Conservation (phyloP, 495 filamentous ascomycete species). For the Xeromyces bisporus region DNA sequence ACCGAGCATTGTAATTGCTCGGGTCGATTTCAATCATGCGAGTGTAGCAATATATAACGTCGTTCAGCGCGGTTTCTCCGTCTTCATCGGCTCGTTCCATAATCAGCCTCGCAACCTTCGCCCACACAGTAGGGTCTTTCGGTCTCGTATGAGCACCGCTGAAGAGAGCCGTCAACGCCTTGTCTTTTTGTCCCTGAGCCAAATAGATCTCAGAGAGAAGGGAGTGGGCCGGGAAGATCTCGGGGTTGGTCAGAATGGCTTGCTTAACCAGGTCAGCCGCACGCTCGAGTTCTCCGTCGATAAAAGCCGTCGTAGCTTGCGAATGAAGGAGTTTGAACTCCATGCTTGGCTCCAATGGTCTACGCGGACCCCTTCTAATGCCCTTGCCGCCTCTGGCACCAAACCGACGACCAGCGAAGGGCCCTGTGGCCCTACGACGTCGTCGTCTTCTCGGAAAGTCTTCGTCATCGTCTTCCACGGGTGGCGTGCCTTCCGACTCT, state of each 20-base stretch:
- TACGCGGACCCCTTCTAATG: slow-evolving; percentile 47
- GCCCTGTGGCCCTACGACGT: slow-evolving; percentile 21
- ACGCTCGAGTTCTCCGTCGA: slow-evolving; percentile 44
- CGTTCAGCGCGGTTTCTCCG: slow-evolving; percentile 31
- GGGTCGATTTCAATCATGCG: slow-evolving; percentile 46
- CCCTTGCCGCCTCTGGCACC: slow-evolving; percentile 33
- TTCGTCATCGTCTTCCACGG: slow-evolving; percentile 14
- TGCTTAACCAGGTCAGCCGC: slow-evolving; percentile 45
- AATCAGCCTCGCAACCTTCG: slow-evolving; percentile 46
- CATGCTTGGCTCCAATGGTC: slow-evolving; percentile 50
- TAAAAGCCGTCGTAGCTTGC: slow-evolving; percentile 53
- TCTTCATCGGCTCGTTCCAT: slow-evolving; percentile 42
- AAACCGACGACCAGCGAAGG: slow-evolving; percentile 25
- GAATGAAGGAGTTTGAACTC: slow-evolving; percentile 58
- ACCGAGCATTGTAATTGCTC: slow-evolving; percentile 39
- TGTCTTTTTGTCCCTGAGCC: slow-evolving; percentile 47
- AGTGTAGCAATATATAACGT: slow-evolving; percentile 52
- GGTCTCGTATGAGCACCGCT: slow-evolving; percentile 57
- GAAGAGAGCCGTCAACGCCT: slow-evolving; percentile 49
- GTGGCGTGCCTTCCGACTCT: slow-evolving; percentile 4
- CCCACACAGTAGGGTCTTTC: slow-evolving; percentile 50
- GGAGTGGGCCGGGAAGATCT: slow-evolving; percentile 64
- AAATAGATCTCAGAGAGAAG: slow-evolving; percentile 56
- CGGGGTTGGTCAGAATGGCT: slow-evolving; percentile 67
- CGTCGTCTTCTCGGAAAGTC: slow-evolving; percentile 11